Evolutionary conservation across 768 basidiomycete species (phyloP).

Genomic region (Pleurotus pulmonarius): DNA sequence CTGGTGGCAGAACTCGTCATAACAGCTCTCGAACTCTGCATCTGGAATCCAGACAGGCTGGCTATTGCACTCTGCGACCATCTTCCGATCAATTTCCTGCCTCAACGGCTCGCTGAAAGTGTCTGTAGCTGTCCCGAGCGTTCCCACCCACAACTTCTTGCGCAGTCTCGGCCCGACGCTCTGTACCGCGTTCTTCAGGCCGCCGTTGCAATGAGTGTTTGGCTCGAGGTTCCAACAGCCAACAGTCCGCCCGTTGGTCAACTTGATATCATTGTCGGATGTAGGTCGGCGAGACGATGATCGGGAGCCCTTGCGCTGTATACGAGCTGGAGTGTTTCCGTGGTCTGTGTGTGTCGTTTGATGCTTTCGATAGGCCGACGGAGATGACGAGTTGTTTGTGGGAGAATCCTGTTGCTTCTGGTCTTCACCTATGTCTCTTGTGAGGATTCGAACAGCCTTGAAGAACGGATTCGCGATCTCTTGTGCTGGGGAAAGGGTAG

Average conservation of each 20-base stretch:
- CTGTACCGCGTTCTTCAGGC: constrained; percentile 77
- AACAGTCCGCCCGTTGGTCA: constrained; percentile 13
- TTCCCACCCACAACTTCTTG: constrained; percentile 62
- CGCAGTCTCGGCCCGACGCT: constrained; percentile 56
- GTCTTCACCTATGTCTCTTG: too few relatives aligned
- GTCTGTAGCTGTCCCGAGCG: constrained; percentile 71
- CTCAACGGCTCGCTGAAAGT: constrained; percentile 52
- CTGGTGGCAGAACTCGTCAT: constrained; percentile 88
- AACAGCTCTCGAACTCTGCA: constrained; percentile 72
- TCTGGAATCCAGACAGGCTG: constrained; percentile 79
- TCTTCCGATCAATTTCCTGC: constrained; percentile 48
- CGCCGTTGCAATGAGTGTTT: constrained; percentile 78
- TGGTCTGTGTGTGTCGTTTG: constrained; percentile 44
- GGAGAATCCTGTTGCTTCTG: too few relatives aligned
- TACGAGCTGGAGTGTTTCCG: constrained; percentile 29
- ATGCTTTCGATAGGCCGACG: constrained; percentile 37
- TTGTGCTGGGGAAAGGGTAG: constrained; percentile 31
- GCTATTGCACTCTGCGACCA: constrained; percentile 34
- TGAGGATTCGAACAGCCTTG: constrained; percentile 19
- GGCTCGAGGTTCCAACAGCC: constrained; percentile 44
- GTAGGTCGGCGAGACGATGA: constrained; percentile 44
- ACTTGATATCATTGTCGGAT: constrained; percentile 3
- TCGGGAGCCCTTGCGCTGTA: constrained; percentile 49
- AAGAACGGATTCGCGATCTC: constrained; percentile 60
- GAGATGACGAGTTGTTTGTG: constrained; percentile 2